Evolutionary conservation across 768 basidiomycete genomes (phyloP), one percentile per base, ranked within the genome.

Genomic region (Clitopilus passeckerianus): DNA sequence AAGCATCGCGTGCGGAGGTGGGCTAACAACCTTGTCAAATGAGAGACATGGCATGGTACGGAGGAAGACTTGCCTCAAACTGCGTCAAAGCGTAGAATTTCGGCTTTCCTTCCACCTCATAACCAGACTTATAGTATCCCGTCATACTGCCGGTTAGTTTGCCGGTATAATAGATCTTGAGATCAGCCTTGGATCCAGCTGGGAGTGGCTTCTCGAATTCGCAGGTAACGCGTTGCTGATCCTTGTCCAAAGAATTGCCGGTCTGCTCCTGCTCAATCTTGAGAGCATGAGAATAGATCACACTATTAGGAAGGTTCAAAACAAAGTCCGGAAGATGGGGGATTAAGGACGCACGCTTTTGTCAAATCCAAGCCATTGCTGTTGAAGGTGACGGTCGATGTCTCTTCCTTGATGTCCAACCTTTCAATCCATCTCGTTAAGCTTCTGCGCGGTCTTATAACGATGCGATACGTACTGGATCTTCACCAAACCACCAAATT

Each of bases 1-100:
- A 91, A 6, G 89, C 85, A 43, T 84, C 81, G 54, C 95, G 79
- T 8, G 95, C 95, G 60, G 87, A 87, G 41, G 91, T 96, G 37
- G 95, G 87, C 88, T 96, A 63, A 37, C 50, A 27, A 50, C 50
- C 54, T 54, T 61, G 58, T 24, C 24, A 52, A 18, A 58, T 1
- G 44, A n/a, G 56, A 41, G 27, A n/a, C 37, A 53, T 23, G 5
- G 56, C 23, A 35, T 15, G 18, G 30, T 30, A 56, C 50, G 50
- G 53, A 30, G 27, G 12, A 53, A 8, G 16, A 59, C 67, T 43
- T 60, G 86, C 90, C 78, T 90, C 93, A 64, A 95, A 96, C 74
- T 98, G 95, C 34, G 96, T 97, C 56, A 98, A 76, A 27, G 89
- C 80, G 68, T 91, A 90, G 60, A 81, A 76, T 67, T 83, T 83